These are phyloP conservation scores for Marasmius tenuissimus DNA, from an alignment of 1,284 basidiomycete species.

Conservation along the genomic window DNA sequence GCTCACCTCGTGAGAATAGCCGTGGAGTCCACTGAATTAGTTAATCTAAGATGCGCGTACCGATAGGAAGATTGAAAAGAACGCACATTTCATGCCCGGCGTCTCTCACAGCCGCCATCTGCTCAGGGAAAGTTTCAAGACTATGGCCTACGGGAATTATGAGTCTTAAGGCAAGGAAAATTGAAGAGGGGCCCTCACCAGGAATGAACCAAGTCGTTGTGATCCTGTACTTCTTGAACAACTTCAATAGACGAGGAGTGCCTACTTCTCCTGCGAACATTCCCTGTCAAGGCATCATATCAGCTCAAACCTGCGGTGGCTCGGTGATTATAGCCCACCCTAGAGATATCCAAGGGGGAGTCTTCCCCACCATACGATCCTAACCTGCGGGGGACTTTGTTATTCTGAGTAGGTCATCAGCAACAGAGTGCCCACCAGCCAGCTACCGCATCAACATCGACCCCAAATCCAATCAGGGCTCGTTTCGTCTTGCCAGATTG, in stretches of 20 bases:
- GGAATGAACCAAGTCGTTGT: constrained; percentile 74
- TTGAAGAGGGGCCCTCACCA: constrained; percentile 31
- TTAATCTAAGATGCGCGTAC: neutral
- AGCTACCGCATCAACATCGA: constrained; percentile 66
- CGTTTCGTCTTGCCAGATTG: constrained; percentile 26
- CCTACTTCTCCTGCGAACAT: constrained; percentile 78
- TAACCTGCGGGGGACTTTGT: constrained; percentile 42
- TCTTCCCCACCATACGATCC: constrained; percentile 72
- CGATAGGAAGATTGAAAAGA: neutral
- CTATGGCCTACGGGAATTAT: constrained; percentile 51
- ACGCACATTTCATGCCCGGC: constrained; percentile 68
- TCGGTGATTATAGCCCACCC: constrained; percentile 33
- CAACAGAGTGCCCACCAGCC: constrained; percentile 46
- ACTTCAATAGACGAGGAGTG: constrained; percentile 62
- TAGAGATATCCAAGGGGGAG: constrained; percentile 63
- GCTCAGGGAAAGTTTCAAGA: constrained; percentile 66
- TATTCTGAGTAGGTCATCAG: neutral
- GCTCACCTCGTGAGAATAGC: constrained; percentile 69
- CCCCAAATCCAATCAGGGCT: constrained; percentile 52
- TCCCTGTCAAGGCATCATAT: constrained; percentile 36
- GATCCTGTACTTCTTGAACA: constrained; percentile 73
- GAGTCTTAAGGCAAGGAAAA: neutral
- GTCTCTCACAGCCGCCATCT: constrained; percentile 66
- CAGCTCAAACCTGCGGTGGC: neutral
- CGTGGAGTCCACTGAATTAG: constrained; percentile 59